Percentiles rank a stretch among this genome's conserved stretches.
phyloP scores from a whole-genome alignment of 176 grass and related monocot genomes.

The Elymus sibiricus region DNA sequence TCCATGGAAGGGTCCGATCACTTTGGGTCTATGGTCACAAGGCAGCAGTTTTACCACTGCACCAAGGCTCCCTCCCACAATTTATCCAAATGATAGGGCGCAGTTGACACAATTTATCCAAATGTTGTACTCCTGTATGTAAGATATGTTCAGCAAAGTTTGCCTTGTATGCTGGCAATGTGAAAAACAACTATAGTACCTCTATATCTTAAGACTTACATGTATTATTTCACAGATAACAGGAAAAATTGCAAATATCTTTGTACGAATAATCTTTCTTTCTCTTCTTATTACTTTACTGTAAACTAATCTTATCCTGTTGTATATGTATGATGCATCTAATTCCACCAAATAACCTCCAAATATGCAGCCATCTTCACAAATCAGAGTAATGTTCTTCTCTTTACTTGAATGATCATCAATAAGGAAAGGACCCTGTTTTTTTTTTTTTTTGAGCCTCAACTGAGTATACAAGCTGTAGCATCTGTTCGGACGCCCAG shows the following conservation, averaged over 20 bases:
- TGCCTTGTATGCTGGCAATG: neutral
- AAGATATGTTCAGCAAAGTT: too few relatives aligned
- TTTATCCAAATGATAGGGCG: too few relatives aligned
- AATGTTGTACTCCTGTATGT: too few relatives aligned
- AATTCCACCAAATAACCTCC: constrained; percentile 9
- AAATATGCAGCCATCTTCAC: constrained; percentile 9
- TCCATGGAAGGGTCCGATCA: too few relatives aligned
- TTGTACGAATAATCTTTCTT: neutral
- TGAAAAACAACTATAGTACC: neutral
- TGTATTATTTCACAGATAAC: constrained; percentile 6
- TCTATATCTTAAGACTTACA: neutral
- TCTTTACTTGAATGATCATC: neutral
- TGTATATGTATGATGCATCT: constrained; percentile 3
- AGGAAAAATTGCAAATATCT: neutral
- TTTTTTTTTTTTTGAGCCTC: too few relatives aligned
- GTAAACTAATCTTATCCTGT: constrained; percentile 5
- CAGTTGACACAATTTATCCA: too few relatives aligned
- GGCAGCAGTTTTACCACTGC: too few relatives aligned
- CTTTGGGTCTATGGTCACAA: too few relatives aligned
- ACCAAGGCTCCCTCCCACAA: too few relatives aligned
- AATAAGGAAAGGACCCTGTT: constrained; percentile 67
- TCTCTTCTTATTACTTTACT: constrained; percentile 8
- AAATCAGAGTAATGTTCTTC: neutral
- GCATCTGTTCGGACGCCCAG: too few relatives aligned
- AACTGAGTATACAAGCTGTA: too few relatives aligned